These are phyloP conservation scores for Marasmius fiardii DNA, from an alignment of 1,284 basidiomycete species.

Conservation along the genomic window DNA sequence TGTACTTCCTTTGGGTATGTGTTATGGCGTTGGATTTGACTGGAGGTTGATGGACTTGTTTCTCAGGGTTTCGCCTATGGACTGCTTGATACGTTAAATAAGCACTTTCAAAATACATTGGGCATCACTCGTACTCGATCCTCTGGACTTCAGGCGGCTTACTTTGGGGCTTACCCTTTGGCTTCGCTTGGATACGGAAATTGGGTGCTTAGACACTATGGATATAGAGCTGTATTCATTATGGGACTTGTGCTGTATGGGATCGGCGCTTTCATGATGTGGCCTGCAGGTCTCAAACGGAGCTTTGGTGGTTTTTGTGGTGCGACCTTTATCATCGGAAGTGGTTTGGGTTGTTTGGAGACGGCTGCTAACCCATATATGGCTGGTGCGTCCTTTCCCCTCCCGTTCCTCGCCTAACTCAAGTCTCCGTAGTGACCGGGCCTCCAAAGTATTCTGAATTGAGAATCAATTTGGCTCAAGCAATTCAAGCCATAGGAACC, in stretches of 20 bases:
- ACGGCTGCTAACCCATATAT: slow-evolving; percentile 34
- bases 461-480: slow-evolving; percentile 32
- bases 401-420: neutral
- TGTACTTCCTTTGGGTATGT: slow-evolving; percentile 32
- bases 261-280: slow-evolving; percentile 32
- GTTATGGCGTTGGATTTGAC: no score
- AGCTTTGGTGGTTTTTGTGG: slow-evolving; percentile 34
- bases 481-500: slow-evolving; percentile 30
- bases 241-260: slow-evolving; percentile 29
- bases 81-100: slow-evolving; percentile 82
- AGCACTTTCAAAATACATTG: slow-evolving; percentile 76
- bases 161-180: slow-evolving; percentile 68
- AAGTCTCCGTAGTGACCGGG: slow-evolving; percentile 22
- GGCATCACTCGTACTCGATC: slow-evolving; percentile 74
- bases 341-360: slow-evolving; percentile 30
- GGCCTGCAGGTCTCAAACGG: slow-evolving; percentile 31
- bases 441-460: slow-evolving; percentile 31
- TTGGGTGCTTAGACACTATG: slow-evolving; percentile 29
- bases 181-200: slow-evolving; percentile 31
- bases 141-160: slow-evolving; percentile 82
- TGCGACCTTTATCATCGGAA: slow-evolving; percentile 34
- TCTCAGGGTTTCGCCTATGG: slow-evolving; percentile 77
- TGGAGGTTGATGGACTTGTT: no score
- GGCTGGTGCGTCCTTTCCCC: slow-evolving; percentile 23
- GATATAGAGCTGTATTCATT: slow-evolving; percentile 31